These are phyloP conservation scores for Dothiorella sarmentorum DNA, from an alignment of 2,329 filamentous ascomycete genomes.

Conservation along the genomic window DNA sequence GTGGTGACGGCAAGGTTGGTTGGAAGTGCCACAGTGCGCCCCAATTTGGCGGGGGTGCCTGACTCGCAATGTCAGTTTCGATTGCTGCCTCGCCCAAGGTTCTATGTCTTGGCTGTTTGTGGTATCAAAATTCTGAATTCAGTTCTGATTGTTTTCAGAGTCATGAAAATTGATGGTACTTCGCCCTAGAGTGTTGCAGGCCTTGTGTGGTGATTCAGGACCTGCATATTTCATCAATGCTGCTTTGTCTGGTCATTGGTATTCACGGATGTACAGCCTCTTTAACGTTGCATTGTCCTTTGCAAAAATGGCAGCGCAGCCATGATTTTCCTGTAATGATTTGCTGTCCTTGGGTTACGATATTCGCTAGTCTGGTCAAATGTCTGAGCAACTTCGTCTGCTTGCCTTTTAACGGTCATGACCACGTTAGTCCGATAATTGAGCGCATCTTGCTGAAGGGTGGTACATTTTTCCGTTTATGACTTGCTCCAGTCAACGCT, in stretches of 20 bases:
- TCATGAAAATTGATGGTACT: no score
- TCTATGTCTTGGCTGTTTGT: no score
- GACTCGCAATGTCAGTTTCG: constrained; percentile 6
- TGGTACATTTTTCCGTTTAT: neutral
- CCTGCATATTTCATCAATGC: neutral
- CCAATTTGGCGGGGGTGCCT: constrained; percentile 14
- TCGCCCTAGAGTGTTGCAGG: no score
- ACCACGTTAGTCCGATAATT: neutral
- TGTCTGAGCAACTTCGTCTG: no score
- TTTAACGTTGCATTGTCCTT: no score
- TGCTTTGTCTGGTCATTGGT: neutral
- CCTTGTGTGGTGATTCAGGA: neutral
- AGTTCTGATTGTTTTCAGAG: no score
- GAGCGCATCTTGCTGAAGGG: neutral
- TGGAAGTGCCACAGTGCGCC: constrained; percentile 9
- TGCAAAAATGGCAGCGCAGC: no score
- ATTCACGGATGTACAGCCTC: no score
- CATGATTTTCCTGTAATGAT: no score
- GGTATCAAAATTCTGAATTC: no score
- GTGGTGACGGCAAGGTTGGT: constrained; percentile 15
- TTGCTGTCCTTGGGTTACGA: neutral
- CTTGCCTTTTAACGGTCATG: neutral
- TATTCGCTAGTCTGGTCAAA: neutral
- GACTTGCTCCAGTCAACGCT: neutral
- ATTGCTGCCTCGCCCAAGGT: neutral